Evolutionary conservation across 1,284 basidiomycete species (phyloP), one percentile per base, ranked within the genome.

Genomic region (Ganoderma lingzhi): DNA sequence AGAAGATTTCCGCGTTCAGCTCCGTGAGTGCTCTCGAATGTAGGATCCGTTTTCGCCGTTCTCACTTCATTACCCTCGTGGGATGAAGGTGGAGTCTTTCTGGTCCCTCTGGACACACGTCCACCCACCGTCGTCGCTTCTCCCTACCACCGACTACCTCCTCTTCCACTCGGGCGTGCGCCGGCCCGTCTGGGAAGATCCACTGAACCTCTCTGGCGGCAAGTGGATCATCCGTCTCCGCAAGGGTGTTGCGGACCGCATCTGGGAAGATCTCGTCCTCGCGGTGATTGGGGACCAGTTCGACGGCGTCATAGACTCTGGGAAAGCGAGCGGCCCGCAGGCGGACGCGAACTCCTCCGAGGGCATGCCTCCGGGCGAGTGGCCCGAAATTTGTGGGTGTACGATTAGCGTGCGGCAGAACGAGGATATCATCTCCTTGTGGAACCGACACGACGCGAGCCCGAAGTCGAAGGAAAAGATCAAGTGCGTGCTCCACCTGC

Each of bases 161-260:
- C 86, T 96, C 70, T 96, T 96, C 82, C 94, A 95, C 77, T 84
- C 89, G 3, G 92, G 91, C 61, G 84, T 96, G 65, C 90, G 89
- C 41, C 86, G 94, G 67, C 95, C 95, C 1, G 92, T 96, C 9
- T 96, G 95, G 95, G 95, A 96, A 79, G 95, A 96, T 80, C 93
- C 94, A 2, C 84, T 95, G 66, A 96, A 96, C 80, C 82, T 92
- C 63, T 80, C 87, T n/a, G 95, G 95, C 37, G 95, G 95, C n/a
- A 96, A 96, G 82, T 96, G 95, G 94, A 94, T 94, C 71, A 89
- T 96, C 71, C 92, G 95, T 71, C 85, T 96, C 62, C 89, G 89
- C 77, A 95, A 95, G 77, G 93, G 94, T 53, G 84, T 94, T 59
- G 88, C 92, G 8, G 93, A 95, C 80, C 87, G 92, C 30, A 80